Evolutionary conservation across 2,329 filamentous ascomycete species (phyloP), one percentile per base, ranked within the genome.

Genomic region (Cryphonectria parasitica): DNA sequence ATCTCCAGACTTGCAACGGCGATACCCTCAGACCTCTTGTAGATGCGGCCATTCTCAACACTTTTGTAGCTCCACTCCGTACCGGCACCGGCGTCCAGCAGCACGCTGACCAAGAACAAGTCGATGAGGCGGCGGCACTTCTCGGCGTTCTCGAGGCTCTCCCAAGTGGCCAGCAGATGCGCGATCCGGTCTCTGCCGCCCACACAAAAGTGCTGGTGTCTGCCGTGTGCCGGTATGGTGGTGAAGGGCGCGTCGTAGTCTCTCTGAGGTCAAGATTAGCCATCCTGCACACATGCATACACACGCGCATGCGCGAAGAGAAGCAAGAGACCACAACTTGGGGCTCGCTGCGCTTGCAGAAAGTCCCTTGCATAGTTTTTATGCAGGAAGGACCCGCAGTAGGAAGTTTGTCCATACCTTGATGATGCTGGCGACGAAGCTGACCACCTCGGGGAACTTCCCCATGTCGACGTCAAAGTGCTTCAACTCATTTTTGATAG

Each of bases 31-130:
- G 94, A 97, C 66, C 96, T 90, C 67, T 89, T 87, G 81, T 95
- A 98, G 56, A 92, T 81, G 73, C 90, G 91, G 69, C 93, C 94
- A 74, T 94, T 97, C 78, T 97, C 94, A 73, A 91, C 91, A 78
- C 94, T 97, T 84, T 93, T 96, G 83, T 97, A 99, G 75, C 90
- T 91, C 96, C 96, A 99, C 74, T 89, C 87, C 2, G 90, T 95
- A 56, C 96, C 96, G 1, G 96, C 94, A 56, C 96, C 96, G 5
- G 96, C 93, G 78, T 97, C 93, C 11, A 97, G 86, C 65, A 97
- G 83, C 10, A 96, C 93, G 65, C 93, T 95, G 73, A 96, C 78
- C 58, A 94, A 83, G 81, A 94, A 95, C 49, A 95, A 86, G 75
- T 95, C 92, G 71, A 95, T 87, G 73, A 95, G 82, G 73, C 93